These are phyloP conservation scores for Calycina herbarum DNA, from an alignment of 2,329 filamentous ascomycete genomes.

Conservation along the genomic window DNA sequence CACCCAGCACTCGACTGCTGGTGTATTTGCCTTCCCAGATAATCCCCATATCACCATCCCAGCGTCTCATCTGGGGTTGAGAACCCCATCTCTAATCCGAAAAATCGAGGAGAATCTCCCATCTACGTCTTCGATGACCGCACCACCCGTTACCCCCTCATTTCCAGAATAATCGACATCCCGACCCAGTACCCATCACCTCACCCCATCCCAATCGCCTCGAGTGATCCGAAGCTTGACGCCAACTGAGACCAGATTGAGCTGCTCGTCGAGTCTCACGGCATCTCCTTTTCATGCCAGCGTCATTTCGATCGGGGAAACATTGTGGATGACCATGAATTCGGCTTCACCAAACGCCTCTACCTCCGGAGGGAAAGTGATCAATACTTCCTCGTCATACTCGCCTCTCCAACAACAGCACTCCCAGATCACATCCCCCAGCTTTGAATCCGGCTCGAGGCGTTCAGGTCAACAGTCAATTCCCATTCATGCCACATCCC, in stretches of 20 bases:
- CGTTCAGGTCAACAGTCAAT: slow-evolving; percentile 29
- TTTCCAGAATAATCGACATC: not conserved
- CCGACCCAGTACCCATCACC: not conserved
- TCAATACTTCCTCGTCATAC: slow-evolving; percentile 35
- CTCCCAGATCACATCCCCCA: slow-evolving; percentile 29
- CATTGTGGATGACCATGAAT: slow-evolving; percentile 33
- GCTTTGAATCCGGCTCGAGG: slow-evolving; percentile 34
- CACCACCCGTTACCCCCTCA: not conserved
- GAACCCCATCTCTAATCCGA: not conserved
- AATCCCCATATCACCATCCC: not conserved
- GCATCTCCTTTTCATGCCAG: not conserved
- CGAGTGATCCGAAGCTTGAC: not conserved
- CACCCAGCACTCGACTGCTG: not conserved
- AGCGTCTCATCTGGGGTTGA: slow-evolving; percentile 1
- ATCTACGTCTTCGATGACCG: not conserved
- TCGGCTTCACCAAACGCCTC: slow-evolving; percentile 34
- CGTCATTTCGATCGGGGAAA: not conserved
- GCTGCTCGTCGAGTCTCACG: not conserved
- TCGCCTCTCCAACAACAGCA: slow-evolving; percentile 35
- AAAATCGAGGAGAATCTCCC: not conserved
- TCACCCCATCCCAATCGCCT: not conserved
- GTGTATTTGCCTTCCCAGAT: not conserved
- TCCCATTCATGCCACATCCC: slow-evolving; percentile 47
- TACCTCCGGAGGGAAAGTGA: slow-evolving; percentile 35
- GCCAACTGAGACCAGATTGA: not conserved